Base-by-base conservation (phyloP, 345 rosid species). In the Lumnitzera littorea region DNA sequence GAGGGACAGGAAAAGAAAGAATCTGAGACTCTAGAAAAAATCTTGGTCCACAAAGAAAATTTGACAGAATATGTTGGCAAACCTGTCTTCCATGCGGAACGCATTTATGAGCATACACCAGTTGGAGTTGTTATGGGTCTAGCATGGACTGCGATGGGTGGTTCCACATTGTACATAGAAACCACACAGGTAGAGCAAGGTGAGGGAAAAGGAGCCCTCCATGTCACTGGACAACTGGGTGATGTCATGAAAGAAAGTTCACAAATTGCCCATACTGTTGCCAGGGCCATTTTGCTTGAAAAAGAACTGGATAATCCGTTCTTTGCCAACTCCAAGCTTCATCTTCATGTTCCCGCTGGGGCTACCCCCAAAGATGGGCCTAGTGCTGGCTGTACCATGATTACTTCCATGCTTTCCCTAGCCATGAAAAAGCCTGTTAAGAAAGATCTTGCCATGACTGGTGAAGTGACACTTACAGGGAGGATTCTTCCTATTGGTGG, bases 111-210 rank as follows among this genome's bases (percentile, higher is more conserved):
- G 62, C 87, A 70, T 60, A 88, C 99, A 48, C 99, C 99, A 4
- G 70, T 83, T 46, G 99, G 99, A 56, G 97, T 95, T 50, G 99
- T 95, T 61, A 88, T 94, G 99, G 99, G 99, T 68, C 91, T 94
- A 61, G 99, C 96, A 53, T 94, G 99, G 96, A 94, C 99, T 57
- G 83, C 99, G 50, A 90, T 94, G 99, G 99, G 99, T 62, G 99
- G 99, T 59, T 88, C 99, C 64, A 94, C 99, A 24, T 73, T 94
- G 75, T 94, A 94, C 71, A 83, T 94, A 62, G 99, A 94, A 79
- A 88, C 96, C 69, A 79, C 91, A 29, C 81, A 69, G 58, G 73
- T 94, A 36, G 96, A 94, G 69, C 89, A 86, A 78, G 91, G 83
- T 51, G 97, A 95, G 48, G 99, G 89, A 56, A 95, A 91, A 76